A percentile compares a stretch with the other conserved stretches of the same genome.
These are phyloP conservation scores for Rhodosorus marinus DNA, from an alignment of 23 red algal genomes.

Conservation along the genomic window DNA sequence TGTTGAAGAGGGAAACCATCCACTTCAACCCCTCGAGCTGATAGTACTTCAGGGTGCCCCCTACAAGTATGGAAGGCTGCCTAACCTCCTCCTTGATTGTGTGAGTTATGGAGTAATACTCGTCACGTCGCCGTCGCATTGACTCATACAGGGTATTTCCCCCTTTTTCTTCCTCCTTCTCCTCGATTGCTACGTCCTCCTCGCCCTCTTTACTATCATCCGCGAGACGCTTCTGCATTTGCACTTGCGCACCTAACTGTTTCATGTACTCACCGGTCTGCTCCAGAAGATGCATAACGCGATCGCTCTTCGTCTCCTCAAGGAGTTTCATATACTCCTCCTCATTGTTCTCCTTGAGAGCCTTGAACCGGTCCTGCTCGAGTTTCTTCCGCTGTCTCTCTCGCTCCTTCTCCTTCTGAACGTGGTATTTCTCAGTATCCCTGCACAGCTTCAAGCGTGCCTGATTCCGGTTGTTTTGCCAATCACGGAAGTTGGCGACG, in stretches of 20 bases:
- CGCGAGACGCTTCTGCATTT: slow-evolving; percentile 3
- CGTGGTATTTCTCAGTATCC: not conserved
- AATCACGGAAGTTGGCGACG: not conserved
- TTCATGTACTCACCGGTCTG: slow-evolving; percentile 87
- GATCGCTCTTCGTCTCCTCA: slow-evolving; percentile 89
- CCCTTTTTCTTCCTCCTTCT: not conserved
- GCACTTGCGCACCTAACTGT: slow-evolving; percentile 65
- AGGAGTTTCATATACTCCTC: slow-evolving; percentile 74
- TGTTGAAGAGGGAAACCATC: slow-evolving; percentile 95
- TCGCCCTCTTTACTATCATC: slow-evolving; percentile 1
- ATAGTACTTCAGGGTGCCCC: slow-evolving; percentile 79
- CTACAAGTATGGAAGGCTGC: slow-evolving; percentile 62
- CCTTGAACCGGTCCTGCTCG: slow-evolving; percentile 43
- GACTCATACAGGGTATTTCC: slow-evolving; percentile 2
- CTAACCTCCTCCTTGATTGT: slow-evolving; percentile 46
- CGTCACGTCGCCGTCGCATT: slow-evolving; percentile 25
- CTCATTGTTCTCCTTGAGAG: slow-evolving; percentile 79
- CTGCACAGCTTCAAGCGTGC: not conserved
- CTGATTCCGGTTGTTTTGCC: too few relatives aligned
- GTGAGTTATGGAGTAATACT: slow-evolving; percentile 85
- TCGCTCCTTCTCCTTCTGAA: not conserved
- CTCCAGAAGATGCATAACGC: slow-evolving; percentile 53
- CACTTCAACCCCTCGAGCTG: slow-evolving; percentile 83
- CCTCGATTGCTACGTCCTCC: slow-evolving; percentile 1
- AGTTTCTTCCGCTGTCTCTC: slow-evolving; percentile 49